Evolutionary conservation across 129 eudicot species (phyloP), one percentile per base, ranked within the genome.

Genomic region (Lactuca sativa): DNA sequence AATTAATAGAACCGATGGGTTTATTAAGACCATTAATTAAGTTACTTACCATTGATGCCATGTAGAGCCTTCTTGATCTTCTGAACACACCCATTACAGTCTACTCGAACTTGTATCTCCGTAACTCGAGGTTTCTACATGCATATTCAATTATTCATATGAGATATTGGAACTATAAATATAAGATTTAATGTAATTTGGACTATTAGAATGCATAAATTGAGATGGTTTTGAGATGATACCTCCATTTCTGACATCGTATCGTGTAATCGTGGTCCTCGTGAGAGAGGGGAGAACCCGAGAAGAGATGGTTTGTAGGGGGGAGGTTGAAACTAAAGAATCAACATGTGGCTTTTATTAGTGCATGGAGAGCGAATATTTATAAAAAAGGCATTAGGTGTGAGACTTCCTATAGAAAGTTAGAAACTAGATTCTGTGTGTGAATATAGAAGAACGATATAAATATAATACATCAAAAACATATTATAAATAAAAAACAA

Each of bases 11-110:
- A 48, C 11, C 6, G 32, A 37, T 73, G 2, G 54, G 36, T 17
- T 48, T 58, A 15, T 48, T 58, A 15, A 56, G 18, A 21, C 38
- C 34, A 4, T 12, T 52, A 70, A 10, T 21, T 18, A 47, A 73
- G 52, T 56, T 67, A 58, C 89, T 81, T 53, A 86, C 96, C 98
- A 43, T 84, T 69, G 70, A 92, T 84, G 78, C 95, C 80, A 73
- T 81, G 82, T 6, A 93, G 75, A 51, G 95, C 98, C 74, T 85
- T 92, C 83, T 92, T 92, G 85, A 92, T 79, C 84, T 89, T 89
- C 75, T 92, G 96, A 52, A 89, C 98, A 43, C 98, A 92, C 30
- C 98, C 98, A 44, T 92, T 92, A 62, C 98, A 92, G 67, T 92
- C 98, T 74, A 92, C 89, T 41, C 96, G 78, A 41, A 92, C 98